These are phyloP conservation scores for Camptophora hylomeconis DNA, from an alignment of 2,329 filamentous ascomycete species.

Conservation along the genomic window DNA sequence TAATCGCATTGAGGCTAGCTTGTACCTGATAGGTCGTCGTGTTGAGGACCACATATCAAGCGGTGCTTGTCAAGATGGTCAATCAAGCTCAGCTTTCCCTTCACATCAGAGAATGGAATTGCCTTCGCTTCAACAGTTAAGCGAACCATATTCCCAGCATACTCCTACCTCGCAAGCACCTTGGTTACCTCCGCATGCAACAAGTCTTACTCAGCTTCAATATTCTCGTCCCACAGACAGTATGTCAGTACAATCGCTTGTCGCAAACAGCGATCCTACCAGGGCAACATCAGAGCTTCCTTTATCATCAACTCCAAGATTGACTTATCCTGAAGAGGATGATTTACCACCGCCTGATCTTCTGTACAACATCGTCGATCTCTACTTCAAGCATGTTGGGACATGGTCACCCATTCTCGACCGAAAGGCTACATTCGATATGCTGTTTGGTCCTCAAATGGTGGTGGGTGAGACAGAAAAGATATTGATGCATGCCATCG, in stretches of 20 bases:
- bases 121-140: too few relatives aligned
- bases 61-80: background rate
- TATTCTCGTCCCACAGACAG: slow-evolving; percentile 1
- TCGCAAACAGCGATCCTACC: slow-evolving; percentile 1
- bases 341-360: slow-evolving; percentile 59
- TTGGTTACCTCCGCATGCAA: slow-evolving; percentile 4
- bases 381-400: slow-evolving; percentile 70
- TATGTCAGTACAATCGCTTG: slow-evolving; percentile 2
- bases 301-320: too few relatives aligned
- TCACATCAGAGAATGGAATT: too few relatives aligned
- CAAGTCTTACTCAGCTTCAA: background rate
- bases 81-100: background rate
- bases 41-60: slow-evolving; percentile 15
- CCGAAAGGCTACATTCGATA: slow-evolving; percentile 66
- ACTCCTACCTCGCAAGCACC: slow-evolving; percentile 1
- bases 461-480: slow-evolving; percentile 57
- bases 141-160: slow-evolving; percentile 2
- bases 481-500: slow-evolving; percentile 74
- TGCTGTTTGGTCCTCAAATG: slow-evolving; percentile 65
- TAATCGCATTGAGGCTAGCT: slow-evolving; percentile 38
- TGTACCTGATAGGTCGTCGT: slow-evolving; percentile 12
- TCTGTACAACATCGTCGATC: slow-evolving; percentile 57
- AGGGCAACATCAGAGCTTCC: too few relatives aligned
- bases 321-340: slow-evolving; percentile 1
- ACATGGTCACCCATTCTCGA: slow-evolving; percentile 87